Evolutionary conservation across 108 stramenopile genomes (phyloP).

Genomic region (Nitzschia inconspicua): DNA sequence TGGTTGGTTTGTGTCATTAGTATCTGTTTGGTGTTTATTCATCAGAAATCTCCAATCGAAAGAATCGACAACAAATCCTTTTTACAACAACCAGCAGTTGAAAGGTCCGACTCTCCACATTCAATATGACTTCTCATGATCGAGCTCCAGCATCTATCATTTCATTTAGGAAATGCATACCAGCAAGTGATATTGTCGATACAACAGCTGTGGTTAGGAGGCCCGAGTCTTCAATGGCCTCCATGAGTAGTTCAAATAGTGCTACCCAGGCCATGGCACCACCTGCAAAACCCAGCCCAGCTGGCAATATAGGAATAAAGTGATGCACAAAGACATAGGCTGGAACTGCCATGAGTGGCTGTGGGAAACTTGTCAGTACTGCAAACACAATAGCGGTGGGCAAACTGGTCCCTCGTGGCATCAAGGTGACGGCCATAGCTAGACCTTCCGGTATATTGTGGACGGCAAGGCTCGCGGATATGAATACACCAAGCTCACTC

Average conservation of each 20-base stretch:
- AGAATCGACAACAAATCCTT: too few relatives aligned
- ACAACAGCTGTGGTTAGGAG: constrained; percentile 65
- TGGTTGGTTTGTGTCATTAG: too few relatives aligned
- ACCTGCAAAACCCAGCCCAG: constrained; percentile 97
- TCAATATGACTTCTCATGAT: too few relatives aligned
- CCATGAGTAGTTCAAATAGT: constrained; percentile 87
- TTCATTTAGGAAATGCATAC: constrained; percentile 64
- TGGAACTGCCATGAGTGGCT: constrained; percentile 98
- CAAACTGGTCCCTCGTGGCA: constrained; percentile 83
- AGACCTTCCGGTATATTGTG: constrained; percentile 99
- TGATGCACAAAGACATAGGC: constrained; percentile 94
- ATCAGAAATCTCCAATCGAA: too few relatives aligned
- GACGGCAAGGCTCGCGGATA: constrained; percentile 93
- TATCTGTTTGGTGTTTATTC: too few relatives aligned
- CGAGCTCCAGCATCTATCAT: constrained; percentile 54
- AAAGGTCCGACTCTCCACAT: too few relatives aligned
- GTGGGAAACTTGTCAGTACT: constrained; percentile 92
- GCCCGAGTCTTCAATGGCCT: constrained; percentile 90
- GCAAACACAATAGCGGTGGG: constrained; percentile 92
- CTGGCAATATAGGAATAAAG: constrained; percentile 92
- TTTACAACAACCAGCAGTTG: too few relatives aligned
- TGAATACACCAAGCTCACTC: constrained; percentile 89
- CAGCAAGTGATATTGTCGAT: constrained; percentile 49
- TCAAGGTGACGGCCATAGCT: constrained; percentile 93
- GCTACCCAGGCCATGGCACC: constrained; percentile 99